phyloP scores from a whole-genome alignment of 2,329 filamentous ascomycete genomes.

The Saccharata proteae region DNA sequence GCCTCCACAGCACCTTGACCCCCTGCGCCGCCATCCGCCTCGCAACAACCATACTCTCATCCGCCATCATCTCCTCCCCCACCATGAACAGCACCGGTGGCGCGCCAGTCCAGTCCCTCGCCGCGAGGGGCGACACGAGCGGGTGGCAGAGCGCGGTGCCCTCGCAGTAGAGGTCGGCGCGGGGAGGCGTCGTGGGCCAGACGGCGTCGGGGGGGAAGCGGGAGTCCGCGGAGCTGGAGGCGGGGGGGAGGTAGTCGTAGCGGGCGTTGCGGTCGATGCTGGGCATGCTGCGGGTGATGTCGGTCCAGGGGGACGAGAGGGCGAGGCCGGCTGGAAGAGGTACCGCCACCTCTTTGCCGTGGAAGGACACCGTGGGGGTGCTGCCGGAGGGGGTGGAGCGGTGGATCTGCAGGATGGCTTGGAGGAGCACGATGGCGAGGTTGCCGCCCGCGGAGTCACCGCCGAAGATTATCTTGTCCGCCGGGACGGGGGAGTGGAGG shows the following conservation, averaged over 20 bases:
- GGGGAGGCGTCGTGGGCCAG: conserved; percentile 34
- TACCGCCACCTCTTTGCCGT: conserved; percentile 45
- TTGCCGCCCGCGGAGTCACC: conserved; percentile 71
- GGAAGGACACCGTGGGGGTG: conserved; percentile 42
- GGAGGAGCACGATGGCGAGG: conserved; percentile 53
- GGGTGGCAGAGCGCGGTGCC: conserved; percentile 45
- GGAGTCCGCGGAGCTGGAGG: conserved; percentile 19
- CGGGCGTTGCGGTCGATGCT: conserved; percentile 39
- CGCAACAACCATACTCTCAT: conserved; percentile 54
- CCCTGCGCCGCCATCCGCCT: conserved; percentile 43
- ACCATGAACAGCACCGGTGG: conserved; percentile 58
- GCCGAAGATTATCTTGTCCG: conserved; percentile 55
- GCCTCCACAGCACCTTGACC: conserved; percentile 52
- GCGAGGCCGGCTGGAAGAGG: conserved; percentile 56
- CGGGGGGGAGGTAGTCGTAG: conserved; percentile 53
- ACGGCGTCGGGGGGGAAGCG: conserved; percentile 36
- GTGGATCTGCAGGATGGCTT: conserved; percentile 54
- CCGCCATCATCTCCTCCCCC: conserved; percentile 60
- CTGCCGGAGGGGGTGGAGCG: conserved; percentile 27
- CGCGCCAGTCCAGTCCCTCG: conserved; percentile 45
- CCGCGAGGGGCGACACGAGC: conserved; percentile 51
- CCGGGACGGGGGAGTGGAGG: conserved; percentile 51
- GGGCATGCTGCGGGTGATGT: conserved; percentile 53
- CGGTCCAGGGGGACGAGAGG: conserved; percentile 57
- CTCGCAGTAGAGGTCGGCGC: conserved; percentile 37